Percentiles rank a stretch among this genome's conserved stretches.
Evolutionary conservation across 2,329 filamentous ascomycete species (phyloP).

Genomic region (Calonectria hongkongensis): DNA sequence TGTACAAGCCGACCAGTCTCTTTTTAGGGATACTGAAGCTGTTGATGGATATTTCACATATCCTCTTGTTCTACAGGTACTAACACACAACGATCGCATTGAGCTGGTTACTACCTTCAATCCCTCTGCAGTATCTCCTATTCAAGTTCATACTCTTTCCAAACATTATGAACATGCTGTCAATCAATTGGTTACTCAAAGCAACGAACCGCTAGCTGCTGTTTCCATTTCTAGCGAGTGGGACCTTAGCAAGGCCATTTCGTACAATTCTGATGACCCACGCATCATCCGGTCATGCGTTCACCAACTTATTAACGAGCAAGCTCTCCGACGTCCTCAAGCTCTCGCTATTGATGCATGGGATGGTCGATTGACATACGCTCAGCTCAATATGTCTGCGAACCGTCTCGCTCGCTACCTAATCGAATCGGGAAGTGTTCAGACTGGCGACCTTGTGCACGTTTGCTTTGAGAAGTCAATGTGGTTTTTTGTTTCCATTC

Average conservation of each 20-base stretch:
- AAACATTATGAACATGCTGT: conserved; percentile 1
- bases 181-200: not conserved
- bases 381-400: not conserved
- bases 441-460: not conserved
- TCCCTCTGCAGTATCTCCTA: not conserved
- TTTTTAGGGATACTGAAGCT: not conserved
- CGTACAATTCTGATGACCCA: not conserved
- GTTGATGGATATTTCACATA: conserved; percentile 25
- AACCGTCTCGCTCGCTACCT: not conserved
- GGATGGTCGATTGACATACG: conserved; percentile 6
- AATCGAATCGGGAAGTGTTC: not conserved
- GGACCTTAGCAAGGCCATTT: not conserved
- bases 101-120: conserved; percentile 18
- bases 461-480: conserved; percentile 24
- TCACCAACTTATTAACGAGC: not conserved
- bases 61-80: conserved; percentile 11
- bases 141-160: not conserved
- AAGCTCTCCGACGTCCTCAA: not conserved
- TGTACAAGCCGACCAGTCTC: not conserved
- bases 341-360: conserved; percentile 9
- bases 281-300: not conserved
- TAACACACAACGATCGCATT: conserved; percentile 12
- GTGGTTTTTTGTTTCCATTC: conserved; percentile 26
- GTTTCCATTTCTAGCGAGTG: not conserved
- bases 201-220: not conserved